These are phyloP conservation scores for Phytopythium helicoides DNA, from an alignment of 352 stramenopile species.

Conservation along the genomic window DNA sequence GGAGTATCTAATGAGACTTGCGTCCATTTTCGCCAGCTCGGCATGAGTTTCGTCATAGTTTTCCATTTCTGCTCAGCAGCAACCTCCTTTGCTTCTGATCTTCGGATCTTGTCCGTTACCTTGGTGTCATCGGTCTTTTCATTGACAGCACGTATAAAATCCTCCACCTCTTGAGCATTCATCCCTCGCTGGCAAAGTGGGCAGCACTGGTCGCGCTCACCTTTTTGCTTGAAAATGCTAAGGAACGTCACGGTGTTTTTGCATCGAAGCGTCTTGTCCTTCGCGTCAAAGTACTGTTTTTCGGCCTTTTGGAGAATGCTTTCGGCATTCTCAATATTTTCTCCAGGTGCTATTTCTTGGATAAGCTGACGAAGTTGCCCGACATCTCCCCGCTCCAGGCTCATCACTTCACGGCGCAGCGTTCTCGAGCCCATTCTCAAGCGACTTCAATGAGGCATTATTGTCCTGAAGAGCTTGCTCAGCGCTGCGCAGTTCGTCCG, in stretches of 20 bases:
- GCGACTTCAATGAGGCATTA: conserved; percentile 38
- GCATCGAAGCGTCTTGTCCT: conserved; percentile 75
- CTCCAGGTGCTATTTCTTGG: conserved; percentile 38
- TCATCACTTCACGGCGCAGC: conserved; percentile 40
- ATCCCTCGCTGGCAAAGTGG: conserved; percentile 70
- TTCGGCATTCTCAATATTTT: conserved; percentile 49
- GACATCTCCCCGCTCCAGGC: conserved; percentile 57
- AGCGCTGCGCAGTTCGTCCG: conserved; percentile 7
- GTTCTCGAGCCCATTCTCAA: conserved; percentile 39
- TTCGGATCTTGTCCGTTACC: conserved; percentile 74
- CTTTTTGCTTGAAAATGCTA: conserved; percentile 83
- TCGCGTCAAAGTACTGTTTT: conserved; percentile 67
- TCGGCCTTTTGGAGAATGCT: conserved; percentile 48
- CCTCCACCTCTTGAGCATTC: conserved; percentile 47
- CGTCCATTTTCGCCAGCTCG: conserved; percentile 68
- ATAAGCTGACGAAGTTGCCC: conserved; percentile 46
- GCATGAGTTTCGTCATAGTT: conserved; percentile 49
- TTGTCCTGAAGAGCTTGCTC: conserved; percentile 57
- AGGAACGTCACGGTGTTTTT: conserved; percentile 86
- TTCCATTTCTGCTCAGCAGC: conserved; percentile 53
- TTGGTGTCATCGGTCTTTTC: conserved; percentile 78
- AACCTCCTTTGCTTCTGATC: conserved; percentile 52
- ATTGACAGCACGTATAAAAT: conserved; percentile 61
- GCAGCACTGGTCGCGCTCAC: conserved; percentile 76
- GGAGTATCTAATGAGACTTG: conserved; percentile 45